These are phyloP conservation scores for Tolypocladium tundrense DNA, from an alignment of 2,329 filamentous ascomycete species.

Conservation along the genomic window DNA sequence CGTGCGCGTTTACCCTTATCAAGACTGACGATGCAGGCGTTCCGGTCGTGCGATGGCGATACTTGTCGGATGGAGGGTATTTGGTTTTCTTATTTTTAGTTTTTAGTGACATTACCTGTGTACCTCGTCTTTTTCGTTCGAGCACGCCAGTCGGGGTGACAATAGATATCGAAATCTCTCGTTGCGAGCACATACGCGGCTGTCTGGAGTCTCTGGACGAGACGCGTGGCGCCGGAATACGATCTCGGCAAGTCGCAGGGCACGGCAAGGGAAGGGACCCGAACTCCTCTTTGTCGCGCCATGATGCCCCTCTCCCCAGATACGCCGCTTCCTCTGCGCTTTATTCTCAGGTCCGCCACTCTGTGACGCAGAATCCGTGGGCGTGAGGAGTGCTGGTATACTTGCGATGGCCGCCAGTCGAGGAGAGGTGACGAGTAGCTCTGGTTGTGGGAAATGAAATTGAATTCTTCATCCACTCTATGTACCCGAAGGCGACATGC, in stretches of 20 bases:
- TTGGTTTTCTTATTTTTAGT: slow-evolving; percentile 2
- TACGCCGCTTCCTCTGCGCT: neutral
- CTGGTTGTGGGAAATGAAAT: neutral
- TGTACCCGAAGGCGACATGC: neutral
- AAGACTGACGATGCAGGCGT: slow-evolving; percentile 23
- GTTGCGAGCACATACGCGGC: neutral
- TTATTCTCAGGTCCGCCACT: no score
- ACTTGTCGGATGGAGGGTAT: slow-evolving; percentile 13
- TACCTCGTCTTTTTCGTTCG: neutral
- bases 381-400: neutral
- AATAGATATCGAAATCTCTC: neutral
- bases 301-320: neutral
- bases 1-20: slow-evolving; percentile 1
- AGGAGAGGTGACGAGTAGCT: neutral
- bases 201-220: neutral
- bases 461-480: neutral
- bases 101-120: neutral
- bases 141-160: neutral
- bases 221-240: neutral
- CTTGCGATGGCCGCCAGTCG: neutral
- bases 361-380: neutral
- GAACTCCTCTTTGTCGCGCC: neutral
- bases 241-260: neutral
- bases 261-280: neutral
- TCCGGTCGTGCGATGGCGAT: slow-evolving; percentile 20